These are phyloP conservation scores for Clausena lansium DNA, from an alignment of 345 rosid species.

Conservation along the genomic window DNA sequence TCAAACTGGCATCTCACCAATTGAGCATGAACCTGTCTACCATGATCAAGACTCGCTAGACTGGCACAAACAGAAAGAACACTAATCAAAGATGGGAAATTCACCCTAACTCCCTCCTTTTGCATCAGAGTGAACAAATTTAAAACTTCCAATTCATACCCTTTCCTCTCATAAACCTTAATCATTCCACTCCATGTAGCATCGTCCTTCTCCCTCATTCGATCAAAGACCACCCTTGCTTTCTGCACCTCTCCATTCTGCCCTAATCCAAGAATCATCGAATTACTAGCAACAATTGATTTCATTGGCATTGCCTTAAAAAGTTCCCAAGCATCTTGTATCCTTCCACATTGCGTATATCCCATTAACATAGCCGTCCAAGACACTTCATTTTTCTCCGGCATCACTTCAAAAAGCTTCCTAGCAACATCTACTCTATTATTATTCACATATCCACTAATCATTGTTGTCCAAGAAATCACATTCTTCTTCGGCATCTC, in stretches of 20 bases:
- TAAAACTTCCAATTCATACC: constrained; percentile 65
- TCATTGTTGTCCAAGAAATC: constrained; percentile 76
- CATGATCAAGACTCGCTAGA: constrained; percentile 67
- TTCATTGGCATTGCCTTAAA: constrained; percentile 62
- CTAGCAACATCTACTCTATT: constrained; percentile 68
- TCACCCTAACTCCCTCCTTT: constrained; percentile 45
- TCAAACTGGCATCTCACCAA: constrained; percentile 62
- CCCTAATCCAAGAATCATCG: constrained; percentile 71
- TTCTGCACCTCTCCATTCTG: constrained; percentile 49
- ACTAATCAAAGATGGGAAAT: constrained; percentile 64
- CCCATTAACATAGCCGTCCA: constrained; percentile 88
- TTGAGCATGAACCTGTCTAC: constrained; percentile 70
- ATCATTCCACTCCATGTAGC: constrained; percentile 72
- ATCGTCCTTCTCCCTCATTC: constrained; percentile 57
- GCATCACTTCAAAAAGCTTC: constrained; percentile 87
- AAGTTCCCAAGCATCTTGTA: constrained; percentile 58
- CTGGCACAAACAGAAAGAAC: constrained; percentile 68
- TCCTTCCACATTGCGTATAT: constrained; percentile 62
- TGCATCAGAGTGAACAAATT: constrained; percentile 64
- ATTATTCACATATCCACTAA: constrained; percentile 65
- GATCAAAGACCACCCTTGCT: constrained; percentile 55
- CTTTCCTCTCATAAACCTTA: constrained; percentile 67
- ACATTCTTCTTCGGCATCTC: constrained; percentile 67
- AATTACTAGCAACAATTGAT: constrained; percentile 56
- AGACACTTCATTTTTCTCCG: constrained; percentile 72